phyloP scores from a whole-genome alignment of 2,329 filamentous ascomycete species.

The Monosporascus sp. region DNA sequence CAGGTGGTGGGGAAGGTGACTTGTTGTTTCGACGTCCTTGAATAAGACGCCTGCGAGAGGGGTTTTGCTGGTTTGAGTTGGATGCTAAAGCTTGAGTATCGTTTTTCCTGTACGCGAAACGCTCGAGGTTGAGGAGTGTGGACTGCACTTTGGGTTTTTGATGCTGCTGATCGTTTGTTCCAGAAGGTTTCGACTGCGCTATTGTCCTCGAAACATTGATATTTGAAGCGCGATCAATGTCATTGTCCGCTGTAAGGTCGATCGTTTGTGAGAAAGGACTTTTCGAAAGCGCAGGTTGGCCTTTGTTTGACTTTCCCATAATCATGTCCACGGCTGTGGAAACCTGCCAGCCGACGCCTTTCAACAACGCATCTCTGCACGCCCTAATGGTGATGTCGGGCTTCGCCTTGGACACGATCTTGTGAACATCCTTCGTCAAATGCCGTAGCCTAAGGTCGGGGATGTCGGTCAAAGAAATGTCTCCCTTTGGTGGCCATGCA shows the following conservation, averaged over 20 bases:
- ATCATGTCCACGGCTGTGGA: constrained; percentile 20
- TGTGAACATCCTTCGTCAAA: constrained; percentile 24
- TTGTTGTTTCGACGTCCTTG: constrained; percentile 21
- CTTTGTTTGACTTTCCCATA: constrained; percentile 8
- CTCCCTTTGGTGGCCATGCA: constrained; percentile 10
- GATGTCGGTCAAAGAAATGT: constrained; percentile 24
- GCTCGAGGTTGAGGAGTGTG: not conserved
- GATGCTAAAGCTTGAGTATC: constrained; percentile 10
- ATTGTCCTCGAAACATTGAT: not conserved
- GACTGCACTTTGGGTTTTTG: not conserved
- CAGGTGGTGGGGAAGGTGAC: constrained; percentile 21
- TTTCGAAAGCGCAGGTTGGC: constrained; percentile 2
- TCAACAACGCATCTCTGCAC: constrained; percentile 24
- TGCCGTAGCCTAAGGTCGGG: constrained; percentile 24
- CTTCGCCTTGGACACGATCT: constrained; percentile 20
- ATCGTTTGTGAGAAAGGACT: not conserved
- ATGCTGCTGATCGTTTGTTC: not conserved
- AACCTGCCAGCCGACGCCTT: constrained; percentile 20
- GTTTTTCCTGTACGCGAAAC: constrained; percentile 2
- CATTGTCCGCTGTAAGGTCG: not conserved
- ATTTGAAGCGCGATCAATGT: not conserved
- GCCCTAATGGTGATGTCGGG: constrained; percentile 21
- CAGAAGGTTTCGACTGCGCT: not conserved
- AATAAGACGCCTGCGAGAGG: constrained; percentile 23
- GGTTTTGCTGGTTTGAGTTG: constrained; percentile 10